Base-by-base conservation (phyloP, 1,284 basidiomycete genomes). In the Phellopilus nigrolimitatus region DNA sequence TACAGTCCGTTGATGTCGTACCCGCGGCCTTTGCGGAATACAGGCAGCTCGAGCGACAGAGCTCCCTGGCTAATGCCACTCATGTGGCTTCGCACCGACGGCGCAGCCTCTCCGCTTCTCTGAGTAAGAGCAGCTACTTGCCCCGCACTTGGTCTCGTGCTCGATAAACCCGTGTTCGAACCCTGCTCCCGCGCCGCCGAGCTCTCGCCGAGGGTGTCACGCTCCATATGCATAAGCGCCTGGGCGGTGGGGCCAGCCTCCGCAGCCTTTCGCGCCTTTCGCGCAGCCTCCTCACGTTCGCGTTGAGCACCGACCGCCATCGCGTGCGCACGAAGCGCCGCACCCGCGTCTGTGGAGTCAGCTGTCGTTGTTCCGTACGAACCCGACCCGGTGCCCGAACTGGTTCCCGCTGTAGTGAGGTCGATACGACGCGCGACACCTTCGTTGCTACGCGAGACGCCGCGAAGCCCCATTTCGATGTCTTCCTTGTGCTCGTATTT, bases 391-490 rank as follows among this genome's bases (percentile, higher is more conserved):
- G 48, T 37, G 3, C 34, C 34, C 12, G 34, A 15, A 13, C 34
- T 17, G 17, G 40, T 24, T 24, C 40, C 40, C 17, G 17, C 27
- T n/a, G n/a, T n/a, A n/a, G n/a, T n/a, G 19, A 42, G 40, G 8
- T 42, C 40, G 40, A 40, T 27, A 25, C 3, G n/a, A n/a, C n/a
- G n/a, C n/a, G n/a, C n/a, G n/a, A n/a, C n/a, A n/a, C n/a, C n/a
- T n/a, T n/a, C n/a, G n/a, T n/a, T n/a, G n/a, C n/a, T n/a, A n/a
- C n/a, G n/a, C n/a, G n/a, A n/a, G n/a, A 47, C 27, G 9, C n/a
- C 31, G 19, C 51, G 51, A 10, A 37, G n/a, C 15, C 51, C 51
- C 51, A 53, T 53, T 25, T 53, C 51, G n/a, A 53, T 53, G 31
- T 49, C 51, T 8, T 45, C 47, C 10, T n/a, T 13, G 21, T 43